Percentiles rank a stretch among this genome's conserved stretches.
phyloP scores from a whole-genome alignment of 106 monocot genomes.

The Dendrobium officinale region DNA sequence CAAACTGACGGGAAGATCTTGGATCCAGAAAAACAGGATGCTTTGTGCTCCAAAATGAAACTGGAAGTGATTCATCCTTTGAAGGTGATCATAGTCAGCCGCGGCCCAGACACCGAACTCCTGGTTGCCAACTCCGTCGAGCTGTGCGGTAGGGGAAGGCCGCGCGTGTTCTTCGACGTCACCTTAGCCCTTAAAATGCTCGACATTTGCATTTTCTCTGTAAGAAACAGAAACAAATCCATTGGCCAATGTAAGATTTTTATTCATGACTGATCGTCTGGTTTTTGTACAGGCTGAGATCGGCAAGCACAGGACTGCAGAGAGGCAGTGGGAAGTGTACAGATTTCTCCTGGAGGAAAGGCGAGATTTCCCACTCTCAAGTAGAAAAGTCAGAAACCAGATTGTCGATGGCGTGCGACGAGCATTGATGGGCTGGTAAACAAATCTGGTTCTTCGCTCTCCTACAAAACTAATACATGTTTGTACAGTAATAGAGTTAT shows the following conservation, averaged over 20 bases:
- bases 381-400: conserved; percentile 30
- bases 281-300: conserved; percentile 64
- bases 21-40: conserved; percentile 68
- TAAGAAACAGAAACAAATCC: conserved; percentile 17
- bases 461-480: too few species aligned
- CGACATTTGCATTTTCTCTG: conserved; percentile 91
- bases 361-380: conserved; percentile 45
- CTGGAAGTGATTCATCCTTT: conserved; percentile 84
- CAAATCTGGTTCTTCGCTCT: background rate
- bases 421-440: conserved; percentile 68
- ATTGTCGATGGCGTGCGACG: conserved; percentile 72
- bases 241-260: too few species aligned
- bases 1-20: conserved; percentile 76
- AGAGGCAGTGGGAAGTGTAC: conserved; percentile 90
- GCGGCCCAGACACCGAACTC: conserved; percentile 89
- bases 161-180: conserved; percentile 76
- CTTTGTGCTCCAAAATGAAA: conserved; percentile 44
- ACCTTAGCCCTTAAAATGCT: conserved; percentile 62
- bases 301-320: conserved; percentile 46
- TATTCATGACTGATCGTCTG: background rate
- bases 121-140: conserved; percentile 91
- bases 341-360: conserved; percentile 77
- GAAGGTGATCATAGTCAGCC: conserved; percentile 54
- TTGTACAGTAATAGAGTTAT: background rate
- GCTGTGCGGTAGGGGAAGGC: conserved; percentile 77